These are phyloP conservation scores for Epichloe baconii DNA, from an alignment of 2,329 filamentous ascomycete species.

Conservation along the genomic window DNA sequence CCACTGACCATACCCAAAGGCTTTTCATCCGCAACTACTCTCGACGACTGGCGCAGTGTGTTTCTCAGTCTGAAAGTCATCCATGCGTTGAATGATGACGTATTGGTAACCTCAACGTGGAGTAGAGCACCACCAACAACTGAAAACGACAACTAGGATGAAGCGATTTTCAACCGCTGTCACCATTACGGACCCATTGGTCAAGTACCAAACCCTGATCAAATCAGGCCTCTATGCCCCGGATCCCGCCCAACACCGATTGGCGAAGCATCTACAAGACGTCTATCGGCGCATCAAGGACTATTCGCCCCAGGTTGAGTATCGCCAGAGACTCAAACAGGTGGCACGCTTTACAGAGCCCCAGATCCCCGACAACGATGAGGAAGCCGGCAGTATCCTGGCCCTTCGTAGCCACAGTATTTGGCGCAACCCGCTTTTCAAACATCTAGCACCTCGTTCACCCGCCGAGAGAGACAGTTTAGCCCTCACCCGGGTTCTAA, in stretches of 20 bases:
- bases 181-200: constrained; percentile 57
- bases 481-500: constrained; percentile 56
- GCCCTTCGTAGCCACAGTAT: constrained; percentile 42
- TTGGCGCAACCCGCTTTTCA: constrained; percentile 44
- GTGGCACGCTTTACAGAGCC: constrained; percentile 35
- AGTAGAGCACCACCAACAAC: neutral
- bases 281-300: constrained; percentile 65
- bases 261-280: constrained; percentile 65
- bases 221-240: constrained; percentile 53
- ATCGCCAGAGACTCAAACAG: constrained; percentile 50
- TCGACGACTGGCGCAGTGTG: no score
- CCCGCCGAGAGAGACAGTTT: constrained; percentile 41
- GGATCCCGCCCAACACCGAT: constrained; percentile 58
- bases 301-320: constrained; percentile 61
- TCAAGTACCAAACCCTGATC: constrained; percentile 62
- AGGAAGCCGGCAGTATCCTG: constrained; percentile 24
- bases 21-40: no score
- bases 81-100: neutral
- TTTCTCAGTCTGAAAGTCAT: neutral
- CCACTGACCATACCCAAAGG: no score
- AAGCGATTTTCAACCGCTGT: constrained; percentile 34
- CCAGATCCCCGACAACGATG: constrained; percentile 16
- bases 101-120: neutral
- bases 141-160: constrained; percentile 9
- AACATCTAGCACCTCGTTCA: constrained; percentile 42